These are phyloP conservation scores for Maudiozyma barnettii DNA, from an alignment of 805 yeast species.

Conservation along the genomic window DNA sequence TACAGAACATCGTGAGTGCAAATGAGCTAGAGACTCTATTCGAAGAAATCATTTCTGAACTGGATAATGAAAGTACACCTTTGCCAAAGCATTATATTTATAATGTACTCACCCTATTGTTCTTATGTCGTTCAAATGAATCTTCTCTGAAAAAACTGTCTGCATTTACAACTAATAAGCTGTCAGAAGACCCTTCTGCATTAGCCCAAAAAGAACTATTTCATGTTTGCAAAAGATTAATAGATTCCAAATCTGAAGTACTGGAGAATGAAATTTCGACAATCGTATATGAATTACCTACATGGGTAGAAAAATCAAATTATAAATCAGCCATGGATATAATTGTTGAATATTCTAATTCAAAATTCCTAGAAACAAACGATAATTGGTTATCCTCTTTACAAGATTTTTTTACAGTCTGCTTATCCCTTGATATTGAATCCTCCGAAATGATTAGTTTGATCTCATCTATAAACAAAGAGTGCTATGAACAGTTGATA, in stretches of 20 bases:
- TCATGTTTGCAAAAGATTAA: slow-evolving; percentile 5
- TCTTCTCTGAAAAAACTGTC: slow-evolving; percentile 11
- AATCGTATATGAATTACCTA: slow-evolving; percentile 31
- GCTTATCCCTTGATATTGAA: slow-evolving; percentile 13
- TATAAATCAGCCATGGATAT: slow-evolving; percentile 28
- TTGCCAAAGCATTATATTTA: slow-evolving; percentile 5
- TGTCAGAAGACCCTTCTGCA: slow-evolving; percentile 12
- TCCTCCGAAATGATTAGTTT: slow-evolving; percentile 24
- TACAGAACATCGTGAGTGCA: slow-evolving; percentile 14
- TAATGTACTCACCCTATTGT: slow-evolving; percentile 9
- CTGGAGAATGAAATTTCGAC: slow-evolving; percentile 22
- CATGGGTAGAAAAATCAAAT: slow-evolving; percentile 24
- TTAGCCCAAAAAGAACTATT: slow-evolving; percentile 5
- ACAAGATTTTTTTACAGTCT: slow-evolving; percentile 16
- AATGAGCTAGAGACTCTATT: slow-evolving; percentile 7
- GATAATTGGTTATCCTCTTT: slow-evolving; percentile 8
- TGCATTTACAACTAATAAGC: slow-evolving; percentile 10
- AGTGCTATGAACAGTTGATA: slow-evolving; percentile 8
- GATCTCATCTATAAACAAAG: slow-evolving; percentile 27
- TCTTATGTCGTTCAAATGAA: slow-evolving; percentile 10
- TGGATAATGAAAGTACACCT: neutral
- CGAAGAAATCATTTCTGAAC: slow-evolving; percentile 5
- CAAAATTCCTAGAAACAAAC: slow-evolving; percentile 9
- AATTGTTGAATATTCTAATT: slow-evolving; percentile 27
- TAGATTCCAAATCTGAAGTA: slow-evolving; percentile 2